Evolutionary conservation across 306 rosid species (phyloP), one percentile per base, ranked within the genome.

Genomic region (Pachyrhizus erosus): DNA sequence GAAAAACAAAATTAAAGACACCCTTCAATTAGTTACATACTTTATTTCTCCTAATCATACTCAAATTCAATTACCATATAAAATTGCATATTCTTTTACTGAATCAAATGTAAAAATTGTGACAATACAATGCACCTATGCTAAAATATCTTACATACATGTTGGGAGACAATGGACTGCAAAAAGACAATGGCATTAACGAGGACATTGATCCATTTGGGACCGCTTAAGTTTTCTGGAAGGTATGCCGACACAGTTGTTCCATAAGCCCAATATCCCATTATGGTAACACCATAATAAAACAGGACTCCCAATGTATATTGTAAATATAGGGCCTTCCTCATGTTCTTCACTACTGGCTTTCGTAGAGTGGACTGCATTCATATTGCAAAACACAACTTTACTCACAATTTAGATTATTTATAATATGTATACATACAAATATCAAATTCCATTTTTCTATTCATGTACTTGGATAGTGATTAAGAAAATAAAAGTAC

Each of bases 231-330:
- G 39, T 87, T 84, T 29, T 82, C 52, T 1, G 92, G 94, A 34
- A 91, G 87, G 75, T 89, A 91, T 0, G 78, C 76, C 0, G 90
- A 87, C 2, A 78, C 88, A 4, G 42, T 31, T 11, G 92, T 51
- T 1, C 94, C 92, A 74, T 91, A 91, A 48, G 92, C 94, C 94
- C 94, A 91, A 79, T 87, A 91, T 15, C 91, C 92, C 4, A 84
- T 9, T 0, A 89, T 1, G 61, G 73, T 82, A 0, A 89, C 86
- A 34, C 88, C 90, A 23, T 91, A 91, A 76, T 87, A 89, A 9
- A 86, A 58, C 15, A 89, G 0, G 0, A 31, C 51, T 24, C 94
- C 94, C 72, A 78, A 73, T 34, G 86, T 87, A 20, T 69, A 91
- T 74, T 87, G 92, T 5, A 82, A 13, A 76, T 43, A 79, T 18